Conservation (phyloP, 1,284 basidiomycete species). For the Heterobasidion annosum region DNA sequence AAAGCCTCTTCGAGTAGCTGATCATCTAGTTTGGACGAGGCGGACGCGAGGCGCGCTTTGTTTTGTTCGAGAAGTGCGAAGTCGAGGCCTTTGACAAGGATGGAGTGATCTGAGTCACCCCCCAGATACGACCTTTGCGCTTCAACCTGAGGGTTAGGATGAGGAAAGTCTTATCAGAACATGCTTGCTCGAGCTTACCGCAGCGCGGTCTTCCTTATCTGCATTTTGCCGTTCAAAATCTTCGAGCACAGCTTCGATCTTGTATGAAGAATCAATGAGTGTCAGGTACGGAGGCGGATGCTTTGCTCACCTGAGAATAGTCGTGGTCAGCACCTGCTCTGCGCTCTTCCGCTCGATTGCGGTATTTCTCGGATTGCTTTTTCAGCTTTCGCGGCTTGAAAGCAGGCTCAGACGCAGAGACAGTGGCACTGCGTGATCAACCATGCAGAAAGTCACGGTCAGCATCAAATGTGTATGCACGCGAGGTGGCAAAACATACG, state of each 20-base stretch:
- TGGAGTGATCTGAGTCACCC: conserved; percentile 79
- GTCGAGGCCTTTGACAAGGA: conserved; percentile 89
- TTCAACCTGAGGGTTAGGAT: conserved; percentile 44
- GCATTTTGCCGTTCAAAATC: conserved; percentile 68
- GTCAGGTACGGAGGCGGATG: neutral
- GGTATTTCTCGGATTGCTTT: conserved; percentile 45
- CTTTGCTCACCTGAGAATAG: conserved; percentile 42
- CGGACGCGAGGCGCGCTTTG: conserved; percentile 50
- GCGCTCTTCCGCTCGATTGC: conserved; percentile 65
- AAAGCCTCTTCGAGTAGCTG: conserved; percentile 75
- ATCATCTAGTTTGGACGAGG: conserved; percentile 54
- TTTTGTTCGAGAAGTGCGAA: conserved; percentile 79
- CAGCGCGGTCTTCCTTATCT: conserved; percentile 43
- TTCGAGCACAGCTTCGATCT: conserved; percentile 67
- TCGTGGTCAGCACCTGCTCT: conserved; percentile 54
- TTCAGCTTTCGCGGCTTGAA: conserved; percentile 76
- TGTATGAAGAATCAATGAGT: neutral
- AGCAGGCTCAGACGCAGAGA: conserved; percentile 25
- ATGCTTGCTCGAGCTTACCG: conserved; percentile 24
- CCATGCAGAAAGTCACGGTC: neutral
- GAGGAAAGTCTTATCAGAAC: no score
- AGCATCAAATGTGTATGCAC: conserved; percentile 5
- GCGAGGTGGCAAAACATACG: conserved; percentile 11
- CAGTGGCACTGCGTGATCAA: conserved; percentile 15
- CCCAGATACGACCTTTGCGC: conserved; percentile 76